Evolutionary conservation across 2,329 filamentous ascomycete genomes (phyloP).

Genomic region (Alternaria hordeiaustralica): DNA sequence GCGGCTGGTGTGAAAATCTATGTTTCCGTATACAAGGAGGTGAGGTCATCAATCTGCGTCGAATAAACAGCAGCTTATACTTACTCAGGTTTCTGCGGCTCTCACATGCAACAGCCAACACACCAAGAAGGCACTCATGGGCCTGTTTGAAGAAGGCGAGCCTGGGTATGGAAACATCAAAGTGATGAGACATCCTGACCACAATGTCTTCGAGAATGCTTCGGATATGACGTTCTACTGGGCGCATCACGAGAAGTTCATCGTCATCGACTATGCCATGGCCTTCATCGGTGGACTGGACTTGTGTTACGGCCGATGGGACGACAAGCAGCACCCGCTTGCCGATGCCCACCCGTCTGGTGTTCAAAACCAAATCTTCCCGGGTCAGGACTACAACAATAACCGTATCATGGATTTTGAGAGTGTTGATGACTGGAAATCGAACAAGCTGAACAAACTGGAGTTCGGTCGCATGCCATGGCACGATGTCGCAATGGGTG

Average conservation of each 20-base stretch:
- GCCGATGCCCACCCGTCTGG: conserved; percentile 87
- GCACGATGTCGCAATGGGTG: conserved; percentile 93
- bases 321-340: conserved; percentile 81
- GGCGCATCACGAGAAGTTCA: conserved; percentile 97
- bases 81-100: conserved; percentile 47
- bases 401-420: conserved; percentile 96
- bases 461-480: conserved; percentile 96
- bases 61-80: conserved; percentile 5
- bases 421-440: conserved; percentile 87
- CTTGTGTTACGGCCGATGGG: conserved; percentile 95
- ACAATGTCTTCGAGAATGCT: conserved; percentile 92
- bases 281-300: conserved; percentile 96
- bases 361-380: conserved; percentile 83
- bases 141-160: conserved; percentile 79
- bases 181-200: conserved; percentile 90
- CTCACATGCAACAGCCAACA: conserved; percentile 92
- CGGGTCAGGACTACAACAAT: conserved; percentile 98
- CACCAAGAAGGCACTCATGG: conserved; percentile 85
- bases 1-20: conserved; percentile 95
- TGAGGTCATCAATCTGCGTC: conserved; percentile 29
- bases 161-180: conserved; percentile 88
- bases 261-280: conserved; percentile 88
- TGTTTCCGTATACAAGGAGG: conserved; percentile 89
- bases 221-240: conserved; percentile 98
- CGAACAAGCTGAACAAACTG: conserved; percentile 88